These are phyloP conservation scores for Allium cepa DNA, from an alignment of 106 monocot genomes.

Conservation along the genomic window DNA sequence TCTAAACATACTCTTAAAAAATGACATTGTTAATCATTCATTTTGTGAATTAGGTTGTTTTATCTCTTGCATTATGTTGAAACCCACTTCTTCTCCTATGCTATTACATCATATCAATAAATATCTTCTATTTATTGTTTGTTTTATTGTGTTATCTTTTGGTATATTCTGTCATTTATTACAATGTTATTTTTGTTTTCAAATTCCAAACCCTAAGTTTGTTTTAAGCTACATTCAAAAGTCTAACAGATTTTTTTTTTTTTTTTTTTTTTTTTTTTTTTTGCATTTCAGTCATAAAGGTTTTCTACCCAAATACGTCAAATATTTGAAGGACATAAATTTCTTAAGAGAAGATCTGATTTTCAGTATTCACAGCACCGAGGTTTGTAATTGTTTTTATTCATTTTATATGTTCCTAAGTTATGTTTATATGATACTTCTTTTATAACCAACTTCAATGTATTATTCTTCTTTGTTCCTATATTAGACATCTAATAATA, in stretches of 20 bases:
- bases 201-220: background rate
- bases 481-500: background rate
- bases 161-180: too few species aligned
- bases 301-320: constrained; percentile 73
- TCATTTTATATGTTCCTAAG: background rate
- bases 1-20: background rate
- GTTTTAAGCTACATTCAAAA: background rate
- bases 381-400: constrained; percentile 31
- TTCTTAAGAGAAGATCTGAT: constrained; percentile 90
- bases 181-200: too few species aligned
- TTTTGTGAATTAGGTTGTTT: too few species aligned
- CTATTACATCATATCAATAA: background rate
- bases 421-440: too few species aligned
- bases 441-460: too few species aligned
- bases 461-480: background rate
- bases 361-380: constrained; percentile 78
- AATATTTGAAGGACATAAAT: constrained; percentile 73
- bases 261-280: background rate
- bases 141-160: background rate
- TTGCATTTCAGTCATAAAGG: constrained; percentile 66
- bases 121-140: background rate
- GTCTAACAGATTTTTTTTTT: background rate
- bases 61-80: background rate
- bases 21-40: background rate
- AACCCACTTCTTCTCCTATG: background rate